Evolutionary conservation across 2,329 filamentous ascomycete species (phyloP).

Genomic region (Kalmusia sp.): DNA sequence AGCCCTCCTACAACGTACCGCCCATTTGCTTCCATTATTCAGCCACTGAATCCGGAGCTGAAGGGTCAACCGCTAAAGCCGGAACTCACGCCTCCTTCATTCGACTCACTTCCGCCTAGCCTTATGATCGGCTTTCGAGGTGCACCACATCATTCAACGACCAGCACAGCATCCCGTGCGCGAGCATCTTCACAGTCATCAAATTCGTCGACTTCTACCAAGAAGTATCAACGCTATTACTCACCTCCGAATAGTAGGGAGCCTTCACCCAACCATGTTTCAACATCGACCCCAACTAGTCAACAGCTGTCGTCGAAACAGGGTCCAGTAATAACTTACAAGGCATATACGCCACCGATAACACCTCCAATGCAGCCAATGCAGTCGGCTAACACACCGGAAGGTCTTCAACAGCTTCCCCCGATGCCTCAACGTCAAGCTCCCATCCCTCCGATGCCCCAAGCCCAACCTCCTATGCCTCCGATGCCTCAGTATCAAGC

Average conservation of each 20-base stretch:
- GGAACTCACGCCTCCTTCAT: slow-evolving; percentile 2
- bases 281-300: slow-evolving; percentile 10
- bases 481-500: neutral
- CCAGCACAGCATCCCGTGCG: neutral
- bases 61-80: neutral
- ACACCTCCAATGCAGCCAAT: slow-evolving; percentile 17
- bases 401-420: no score
- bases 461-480: slow-evolving; percentile 4
- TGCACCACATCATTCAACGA: slow-evolving; percentile 6
- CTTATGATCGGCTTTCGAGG: slow-evolving; percentile 25
- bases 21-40: neutral
- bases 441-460: no score
- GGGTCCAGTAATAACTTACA: slow-evolving; percentile 21
- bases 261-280: slow-evolving; percentile 13
- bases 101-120: slow-evolving; percentile 24
- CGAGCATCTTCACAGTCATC: neutral
- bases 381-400: no score
- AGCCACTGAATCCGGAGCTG: neutral
- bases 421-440: no score
- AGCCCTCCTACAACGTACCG: slow-evolving; percentile 9
- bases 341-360: slow-evolving; percentile 26
- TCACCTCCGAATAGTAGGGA: slow-evolving; percentile 13
- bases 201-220: slow-evolving; percentile 8
- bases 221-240: slow-evolving; percentile 21
- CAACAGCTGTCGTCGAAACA: slow-evolving; percentile 11